Conservation (phyloP, 1,284 basidiomycete genomes). For the Coniferiporia weirii region DNA sequence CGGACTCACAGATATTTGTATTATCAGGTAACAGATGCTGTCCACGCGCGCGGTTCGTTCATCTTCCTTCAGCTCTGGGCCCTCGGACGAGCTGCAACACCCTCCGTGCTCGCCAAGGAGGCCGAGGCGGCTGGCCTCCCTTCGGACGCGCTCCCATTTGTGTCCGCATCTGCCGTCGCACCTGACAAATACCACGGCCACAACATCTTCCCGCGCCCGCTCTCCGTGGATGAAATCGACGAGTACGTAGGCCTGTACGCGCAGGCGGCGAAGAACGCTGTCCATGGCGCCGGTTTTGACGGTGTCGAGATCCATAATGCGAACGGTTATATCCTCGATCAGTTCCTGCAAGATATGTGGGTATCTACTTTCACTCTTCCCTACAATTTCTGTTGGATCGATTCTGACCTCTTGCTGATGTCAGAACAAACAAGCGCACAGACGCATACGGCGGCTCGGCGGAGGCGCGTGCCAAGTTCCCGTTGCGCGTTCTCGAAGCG, state of each 20-base stretch:
- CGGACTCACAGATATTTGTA: neutral
- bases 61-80: constrained; percentile 50
- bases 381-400: neutral
- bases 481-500: constrained; percentile 28
- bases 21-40: constrained; percentile 27
- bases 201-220: constrained; percentile 22
- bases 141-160: constrained; percentile 27
- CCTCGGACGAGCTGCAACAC: constrained; percentile 36
- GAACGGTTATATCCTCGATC: constrained; percentile 22
- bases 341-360: constrained; percentile 19
- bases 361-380: neutral
- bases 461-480: neutral
- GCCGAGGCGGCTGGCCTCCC: constrained; percentile 2
- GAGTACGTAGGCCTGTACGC: constrained; percentile 27
- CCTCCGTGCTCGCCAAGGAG: constrained; percentile 26
- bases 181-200: constrained; percentile 23
- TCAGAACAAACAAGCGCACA: neutral
- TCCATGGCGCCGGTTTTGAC: constrained; percentile 28
- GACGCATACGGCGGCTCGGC: neutral
- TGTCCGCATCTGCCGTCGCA: constrained; percentile 38
- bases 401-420: neutral
- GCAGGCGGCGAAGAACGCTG: constrained; percentile 27
- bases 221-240: constrained; percentile 37
- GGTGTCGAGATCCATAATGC: constrained; percentile 24
- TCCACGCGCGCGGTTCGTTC: constrained; percentile 40